A percentile compares a stretch with the other conserved stretches of the same genome.
Conservation (phyloP, 2,329 filamentous ascomycete species). For the Colletotrichum liaoningense region DNA sequence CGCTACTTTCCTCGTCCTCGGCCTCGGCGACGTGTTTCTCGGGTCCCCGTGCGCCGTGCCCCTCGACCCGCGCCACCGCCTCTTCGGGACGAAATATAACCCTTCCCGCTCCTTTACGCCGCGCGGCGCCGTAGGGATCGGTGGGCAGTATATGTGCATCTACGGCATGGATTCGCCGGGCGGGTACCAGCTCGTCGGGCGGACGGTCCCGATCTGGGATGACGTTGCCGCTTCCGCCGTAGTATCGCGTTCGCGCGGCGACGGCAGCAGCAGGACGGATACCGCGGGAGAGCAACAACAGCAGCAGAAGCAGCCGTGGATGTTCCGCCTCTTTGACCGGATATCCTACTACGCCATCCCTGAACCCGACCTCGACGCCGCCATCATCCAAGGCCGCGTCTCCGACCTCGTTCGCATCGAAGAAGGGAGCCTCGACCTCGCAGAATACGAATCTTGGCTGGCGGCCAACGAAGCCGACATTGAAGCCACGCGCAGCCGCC, state of each 20-base stretch:
- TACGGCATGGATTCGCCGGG: slow-evolving; percentile 51
- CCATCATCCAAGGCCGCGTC: slow-evolving; percentile 27
- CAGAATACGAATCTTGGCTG: slow-evolving; percentile 47
- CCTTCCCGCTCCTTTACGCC: slow-evolving; percentile 51
- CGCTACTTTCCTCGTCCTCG: slow-evolving; percentile 49
- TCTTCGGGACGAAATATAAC: slow-evolving; percentile 52
- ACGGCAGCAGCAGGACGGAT: too few species aligned
- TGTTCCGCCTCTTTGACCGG: slow-evolving; percentile 47
- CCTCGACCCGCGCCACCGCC: slow-evolving; percentile 47
- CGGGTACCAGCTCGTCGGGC: slow-evolving; percentile 51
- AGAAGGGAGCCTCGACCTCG: slow-evolving; percentile 44
- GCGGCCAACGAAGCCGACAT: slow-evolving; percentile 43
- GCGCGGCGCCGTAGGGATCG: slow-evolving; percentile 48
- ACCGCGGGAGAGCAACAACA: not conserved
- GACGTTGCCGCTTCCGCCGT: slow-evolving; percentile 25
- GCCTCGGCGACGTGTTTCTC: slow-evolving; percentile 53
- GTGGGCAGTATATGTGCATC: slow-evolving; percentile 52
- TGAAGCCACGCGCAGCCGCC: slow-evolving; percentile 34
- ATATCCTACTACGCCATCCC: slow-evolving; percentile 46
- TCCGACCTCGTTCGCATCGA: slow-evolving; percentile 41
- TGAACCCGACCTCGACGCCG: slow-evolving; percentile 43
- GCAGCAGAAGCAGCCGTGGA: slow-evolving; percentile 38
- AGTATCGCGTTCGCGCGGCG: not conserved
- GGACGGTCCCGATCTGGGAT: slow-evolving; percentile 49
- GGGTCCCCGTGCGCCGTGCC: slow-evolving; percentile 51